Base-by-base conservation (phyloP, 176 grass and related monocot species). In the Thalia dealbata region DNA sequence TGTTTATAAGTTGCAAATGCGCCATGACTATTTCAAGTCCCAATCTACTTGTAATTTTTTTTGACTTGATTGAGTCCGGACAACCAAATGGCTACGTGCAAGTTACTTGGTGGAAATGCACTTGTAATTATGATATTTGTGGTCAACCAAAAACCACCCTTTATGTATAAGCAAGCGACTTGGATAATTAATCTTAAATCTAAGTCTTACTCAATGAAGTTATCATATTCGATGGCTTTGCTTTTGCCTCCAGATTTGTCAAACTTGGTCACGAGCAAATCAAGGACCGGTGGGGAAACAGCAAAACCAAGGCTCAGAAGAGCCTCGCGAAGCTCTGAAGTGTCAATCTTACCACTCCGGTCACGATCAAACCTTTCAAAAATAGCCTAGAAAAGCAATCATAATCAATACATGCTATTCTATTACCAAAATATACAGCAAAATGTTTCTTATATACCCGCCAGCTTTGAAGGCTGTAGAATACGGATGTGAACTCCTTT, bases 391-490 rank as follows among this genome's bases (percentile, higher is more conserved):
- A 71, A 24, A 73, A 80, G 75, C 12, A 66, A 26, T 41, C 43
- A 7, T 41, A 32, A 7, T 12, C 7, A 81, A 69, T 18, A 74
- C n/a, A 43, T 41, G 10, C 71, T 16, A 3, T 43, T 41, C 50
- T 58, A n/a, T 19, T 41, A 64, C 1, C 16, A 42, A 35, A 28
- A 29, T 11, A 19, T 15, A 71, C 3, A 52, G 22, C 45, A 26
- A 59, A 82, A 72, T 30, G 15, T 44, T 58, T 19, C 27, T 61
- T 61, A 72, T 84, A 72, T 77, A 97, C 93, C 79, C 93, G 92
- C 93, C 93, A 97, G 64, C 77, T 92, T 79, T 97, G 93, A 84
- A 97, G 93, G 82, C 93, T 92, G 81, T 88, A 90, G 72, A 97
- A 97, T 69, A 97, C 87, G 60, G 82, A 78, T 51, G 67, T 86